These are phyloP conservation scores for Ochetophila trinervis DNA, from an alignment of 306 rosid genomes.

Conservation along the genomic window DNA sequence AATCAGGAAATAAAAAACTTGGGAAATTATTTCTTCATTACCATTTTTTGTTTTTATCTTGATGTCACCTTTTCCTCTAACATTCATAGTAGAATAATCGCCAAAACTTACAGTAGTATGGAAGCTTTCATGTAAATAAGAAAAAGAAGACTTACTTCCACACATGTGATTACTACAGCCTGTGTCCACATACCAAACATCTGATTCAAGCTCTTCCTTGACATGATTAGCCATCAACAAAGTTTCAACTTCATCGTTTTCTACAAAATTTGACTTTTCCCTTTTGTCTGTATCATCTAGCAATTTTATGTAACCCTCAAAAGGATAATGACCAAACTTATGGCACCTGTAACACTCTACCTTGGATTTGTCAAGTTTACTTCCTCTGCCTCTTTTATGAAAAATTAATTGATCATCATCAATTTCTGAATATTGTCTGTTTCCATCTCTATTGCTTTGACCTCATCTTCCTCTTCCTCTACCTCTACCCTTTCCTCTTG, in stretches of 20 bases:
- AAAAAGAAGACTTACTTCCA: not conserved
- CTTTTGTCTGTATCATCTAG: too few species aligned
- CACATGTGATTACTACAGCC: slow-evolving; percentile 10
- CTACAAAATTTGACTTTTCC: not conserved
- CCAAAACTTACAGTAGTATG: not conserved
- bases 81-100: not conserved
- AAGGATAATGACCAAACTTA: too few species aligned
- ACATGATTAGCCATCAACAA: not conserved
- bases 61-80: not conserved
- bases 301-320: too few species aligned
- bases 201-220: not conserved
- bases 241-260: not conserved
- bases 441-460: too few species aligned
- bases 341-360: slow-evolving; percentile 2
- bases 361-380: not conserved
- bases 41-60: not conserved
- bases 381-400: not conserved
- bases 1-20: too few species aligned
- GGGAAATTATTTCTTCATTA: too few species aligned
- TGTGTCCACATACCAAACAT: slow-evolving; percentile 1
- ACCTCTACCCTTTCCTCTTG: too few species aligned
- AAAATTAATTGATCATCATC: too few species aligned
- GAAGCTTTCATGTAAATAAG: not conserved
- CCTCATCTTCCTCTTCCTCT: not conserved
- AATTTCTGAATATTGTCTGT: too few species aligned